Evolutionary conservation across 257 asterid species (phyloP).

Genomic region (Cordia subcordata): DNA sequence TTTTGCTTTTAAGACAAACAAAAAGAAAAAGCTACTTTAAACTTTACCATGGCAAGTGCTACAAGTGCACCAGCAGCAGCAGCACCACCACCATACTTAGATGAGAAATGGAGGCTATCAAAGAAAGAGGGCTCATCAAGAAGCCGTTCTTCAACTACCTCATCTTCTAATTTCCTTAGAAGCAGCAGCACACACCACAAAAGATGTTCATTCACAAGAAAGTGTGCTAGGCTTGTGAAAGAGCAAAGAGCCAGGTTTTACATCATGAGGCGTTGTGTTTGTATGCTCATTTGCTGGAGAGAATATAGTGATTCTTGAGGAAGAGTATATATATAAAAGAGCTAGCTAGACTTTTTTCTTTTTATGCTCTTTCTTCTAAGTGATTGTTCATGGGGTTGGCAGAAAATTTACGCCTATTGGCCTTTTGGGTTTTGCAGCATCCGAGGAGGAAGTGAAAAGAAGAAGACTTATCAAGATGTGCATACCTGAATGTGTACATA

Average conservation of each 20-base stretch:
- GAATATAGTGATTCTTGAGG: slow-evolving; percentile 6
- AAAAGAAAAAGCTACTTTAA: no score
- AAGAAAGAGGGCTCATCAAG: slow-evolving; percentile 28
- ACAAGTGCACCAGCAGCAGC: slow-evolving; percentile 7
- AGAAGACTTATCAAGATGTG: background rate
- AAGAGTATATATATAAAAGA: no score
- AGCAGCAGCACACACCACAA: slow-evolving; percentile 18
- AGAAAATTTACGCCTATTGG: background rate
- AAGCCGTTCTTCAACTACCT: slow-evolving; percentile 20
- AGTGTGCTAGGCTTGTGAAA: slow-evolving; percentile 8
- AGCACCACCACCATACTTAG: slow-evolving; percentile 11
- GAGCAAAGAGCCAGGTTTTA: slow-evolving; percentile 11
- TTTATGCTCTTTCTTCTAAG: background rate
- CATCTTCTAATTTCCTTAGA: slow-evolving; percentile 11
- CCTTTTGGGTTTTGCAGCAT: background rate
- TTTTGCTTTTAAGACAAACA: no score
- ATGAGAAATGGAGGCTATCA: slow-evolving; percentile 34
- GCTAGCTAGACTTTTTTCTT: background rate
- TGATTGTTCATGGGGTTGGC: background rate
- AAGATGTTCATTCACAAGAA: slow-evolving; percentile 7
- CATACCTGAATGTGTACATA: no score
- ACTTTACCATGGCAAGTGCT: slow-evolving; percentile 11
- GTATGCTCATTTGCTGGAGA: slow-evolving; percentile 12
- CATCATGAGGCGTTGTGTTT: slow-evolving; percentile 11
- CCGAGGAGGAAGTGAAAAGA: slow-evolving; percentile 8